These are phyloP conservation scores for Phytophthora kernoviae DNA, from an alignment of 352 stramenopile genomes.

Conservation along the genomic window DNA sequence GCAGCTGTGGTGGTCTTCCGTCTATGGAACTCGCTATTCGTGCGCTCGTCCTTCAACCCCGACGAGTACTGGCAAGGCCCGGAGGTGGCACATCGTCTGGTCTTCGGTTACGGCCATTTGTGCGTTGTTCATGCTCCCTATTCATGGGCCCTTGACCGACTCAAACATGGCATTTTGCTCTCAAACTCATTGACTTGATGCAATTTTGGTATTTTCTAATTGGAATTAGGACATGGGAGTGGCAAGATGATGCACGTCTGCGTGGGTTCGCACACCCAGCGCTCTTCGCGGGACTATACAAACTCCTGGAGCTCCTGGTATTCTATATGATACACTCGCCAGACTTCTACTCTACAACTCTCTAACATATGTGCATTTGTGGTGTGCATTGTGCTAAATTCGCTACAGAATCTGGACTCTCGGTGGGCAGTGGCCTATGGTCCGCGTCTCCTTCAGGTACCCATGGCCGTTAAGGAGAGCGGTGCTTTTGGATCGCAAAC, in stretches of 20 bases:
- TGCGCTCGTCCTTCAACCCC: conserved; percentile 87
- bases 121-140: conserved; percentile 23
- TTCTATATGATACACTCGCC: conserved; percentile 6
- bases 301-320: conserved; percentile 69
- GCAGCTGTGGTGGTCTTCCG: conserved; percentile 60
- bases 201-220: conserved; percentile 3
- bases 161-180: too few species aligned
- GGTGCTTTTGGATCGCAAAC: not conserved
- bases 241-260: conserved; percentile 69
- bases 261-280: conserved; percentile 80
- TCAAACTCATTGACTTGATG: conserved; percentile 3
- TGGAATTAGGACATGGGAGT: conserved; percentile 82
- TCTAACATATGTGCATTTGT: too few species aligned
- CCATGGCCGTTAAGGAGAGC: not conserved
- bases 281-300: conserved; percentile 84
- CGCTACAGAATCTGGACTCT: conserved; percentile 68
- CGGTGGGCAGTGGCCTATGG: conserved; percentile 85
- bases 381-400: conserved; percentile 1
- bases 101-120: conserved; percentile 88
- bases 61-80: conserved; percentile 92
- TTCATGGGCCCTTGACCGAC: too few species aligned
- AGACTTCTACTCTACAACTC: too few species aligned
- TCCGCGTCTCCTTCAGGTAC: conserved; percentile 72
- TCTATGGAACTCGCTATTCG: conserved; percentile 82
- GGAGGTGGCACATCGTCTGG: conserved; percentile 84